Evolutionary conservation across 2,329 filamentous ascomycete species (phyloP), one percentile per base, ranked within the genome.

Genomic region (Pestalotiopsis sp.): DNA sequence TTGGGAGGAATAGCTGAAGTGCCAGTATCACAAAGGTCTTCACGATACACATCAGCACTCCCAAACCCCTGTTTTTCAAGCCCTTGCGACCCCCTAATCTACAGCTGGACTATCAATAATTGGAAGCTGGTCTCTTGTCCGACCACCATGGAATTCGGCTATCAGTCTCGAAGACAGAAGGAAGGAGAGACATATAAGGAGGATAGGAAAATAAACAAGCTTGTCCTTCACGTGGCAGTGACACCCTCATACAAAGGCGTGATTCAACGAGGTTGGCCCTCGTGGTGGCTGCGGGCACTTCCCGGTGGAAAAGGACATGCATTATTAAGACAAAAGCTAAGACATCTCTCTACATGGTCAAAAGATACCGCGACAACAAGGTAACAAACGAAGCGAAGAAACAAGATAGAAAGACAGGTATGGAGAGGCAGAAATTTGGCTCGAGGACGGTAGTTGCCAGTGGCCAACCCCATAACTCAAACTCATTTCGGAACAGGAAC

Each of bases 141-240:
- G 61, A 52, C 45, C 45, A 52, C 45, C 45, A 52, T 20, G 20
- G 20, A 52, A 52, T n/a, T 52, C 20, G 17, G 45, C 45, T n/a
- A 17, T 45, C 14, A 52, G 45, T 9, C 17, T 52, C 20, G 45
- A 52, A 9, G 17, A n/a, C 45, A n/a, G 45, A 52, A 52, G 45
- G 45, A 23, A 52, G 20, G 45, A 52, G 45, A 52, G 45, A 52
- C 45, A 52, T 52, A 52, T 52, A 52, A 52, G 45, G 45, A 52
- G 45, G 20, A 52, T 52, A 52, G 45, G 45, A 39, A 56, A 39
- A 49, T 56, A 62, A 68, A 36, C 66, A 41, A 58, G 68, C 69
- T 61, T 72, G 67, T 61, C 63, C 57, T 68, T 69, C 73, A 74
- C 72, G 71, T 73, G 73, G 72, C 69, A 72, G 71, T 73, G 73